phyloP scores from a whole-genome alignment of 768 basidiomycete species.

The Hydnum rufescens region DNA sequence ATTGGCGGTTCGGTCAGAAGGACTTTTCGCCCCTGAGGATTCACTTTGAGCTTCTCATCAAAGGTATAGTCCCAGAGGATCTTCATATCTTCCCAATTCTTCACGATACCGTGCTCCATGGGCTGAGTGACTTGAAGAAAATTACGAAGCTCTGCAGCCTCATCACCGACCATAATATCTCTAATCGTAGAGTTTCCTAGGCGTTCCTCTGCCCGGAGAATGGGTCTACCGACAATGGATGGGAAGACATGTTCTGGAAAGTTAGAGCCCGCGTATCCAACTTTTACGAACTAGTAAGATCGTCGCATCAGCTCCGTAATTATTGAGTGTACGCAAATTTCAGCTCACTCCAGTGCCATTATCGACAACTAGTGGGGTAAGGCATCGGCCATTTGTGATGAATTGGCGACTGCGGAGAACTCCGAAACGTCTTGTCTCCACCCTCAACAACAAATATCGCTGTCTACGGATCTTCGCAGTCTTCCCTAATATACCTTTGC shows the following conservation, averaged over 20 bases:
- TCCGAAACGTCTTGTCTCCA: too few species aligned
- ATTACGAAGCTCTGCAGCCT: constrained; percentile 82
- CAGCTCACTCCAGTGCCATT: constrained; percentile 69
- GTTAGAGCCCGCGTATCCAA: constrained; percentile 81
- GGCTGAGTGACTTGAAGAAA: constrained; percentile 95
- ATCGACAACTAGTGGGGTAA: constrained; percentile 55
- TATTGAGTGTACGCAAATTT: not conserved
- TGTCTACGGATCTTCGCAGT: too few species aligned
- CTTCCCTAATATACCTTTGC: not conserved
- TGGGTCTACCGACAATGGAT: constrained; percentile 90
- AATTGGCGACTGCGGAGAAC: not conserved
- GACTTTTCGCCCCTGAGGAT: constrained; percentile 73
- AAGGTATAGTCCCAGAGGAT: constrained; percentile 98
- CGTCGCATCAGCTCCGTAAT: not conserved
- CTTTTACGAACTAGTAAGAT: constrained; percentile 65
- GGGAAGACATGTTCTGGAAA: constrained; percentile 95
- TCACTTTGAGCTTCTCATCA: constrained; percentile 78
- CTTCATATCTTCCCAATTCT: constrained; percentile 99
- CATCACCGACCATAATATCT: constrained; percentile 97
- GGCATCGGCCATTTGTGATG: not conserved
- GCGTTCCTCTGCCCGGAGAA: constrained; percentile 92
- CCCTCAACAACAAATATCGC: too few species aligned
- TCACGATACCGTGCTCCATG: constrained; percentile 97
- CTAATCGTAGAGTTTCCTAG: constrained; percentile 72
- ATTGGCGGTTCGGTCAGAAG: constrained; percentile 96